These are phyloP conservation scores for Osmozyma mogii DNA, from an alignment of 805 yeast genomes.

Conservation along the genomic window DNA sequence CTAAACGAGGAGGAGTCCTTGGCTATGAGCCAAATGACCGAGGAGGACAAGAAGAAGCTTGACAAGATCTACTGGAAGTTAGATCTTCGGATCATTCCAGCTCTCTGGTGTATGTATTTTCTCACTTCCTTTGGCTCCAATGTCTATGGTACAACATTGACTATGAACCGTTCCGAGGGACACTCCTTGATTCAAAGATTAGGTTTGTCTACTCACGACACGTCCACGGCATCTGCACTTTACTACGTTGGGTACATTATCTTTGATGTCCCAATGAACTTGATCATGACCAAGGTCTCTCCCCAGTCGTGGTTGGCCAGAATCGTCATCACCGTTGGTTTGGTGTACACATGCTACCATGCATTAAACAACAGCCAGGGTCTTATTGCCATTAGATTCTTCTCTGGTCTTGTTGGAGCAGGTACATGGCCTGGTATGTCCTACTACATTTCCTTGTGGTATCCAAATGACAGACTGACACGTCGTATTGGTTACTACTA, in stretches of 20 bases:
- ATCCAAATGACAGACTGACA: conserved; percentile 70
- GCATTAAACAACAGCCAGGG: conserved; percentile 52
- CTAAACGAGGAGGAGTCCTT: neutral
- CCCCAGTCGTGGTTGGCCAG: conserved; percentile 84
- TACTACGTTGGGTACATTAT: conserved; percentile 77
- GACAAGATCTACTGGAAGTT: conserved; percentile 53
- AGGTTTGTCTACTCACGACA: conserved; percentile 45
- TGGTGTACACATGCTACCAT: conserved; percentile 68
- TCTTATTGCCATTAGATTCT: conserved; percentile 60
- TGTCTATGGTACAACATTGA: conserved; percentile 70
- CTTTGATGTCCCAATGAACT: conserved; percentile 84
- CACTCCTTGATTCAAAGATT: conserved; percentile 55
- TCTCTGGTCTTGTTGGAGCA: conserved; percentile 72
- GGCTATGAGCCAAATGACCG: neutral
- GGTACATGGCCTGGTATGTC: conserved; percentile 92
- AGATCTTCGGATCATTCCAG: conserved; percentile 71
- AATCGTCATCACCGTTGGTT: conserved; percentile 68
- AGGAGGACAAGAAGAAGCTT: conserved; percentile 15
- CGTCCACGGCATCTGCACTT: conserved; percentile 70
- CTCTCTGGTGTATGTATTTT: conserved; percentile 73
- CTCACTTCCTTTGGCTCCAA: conserved; percentile 71
- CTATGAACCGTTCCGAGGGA: conserved; percentile 59
- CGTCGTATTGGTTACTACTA: conserved; percentile 80
- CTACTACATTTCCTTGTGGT: conserved; percentile 77
- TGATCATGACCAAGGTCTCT: conserved; percentile 72